phyloP scores from a whole-genome alignment of 257 asterid species.

The Solanum chilense region DNA sequence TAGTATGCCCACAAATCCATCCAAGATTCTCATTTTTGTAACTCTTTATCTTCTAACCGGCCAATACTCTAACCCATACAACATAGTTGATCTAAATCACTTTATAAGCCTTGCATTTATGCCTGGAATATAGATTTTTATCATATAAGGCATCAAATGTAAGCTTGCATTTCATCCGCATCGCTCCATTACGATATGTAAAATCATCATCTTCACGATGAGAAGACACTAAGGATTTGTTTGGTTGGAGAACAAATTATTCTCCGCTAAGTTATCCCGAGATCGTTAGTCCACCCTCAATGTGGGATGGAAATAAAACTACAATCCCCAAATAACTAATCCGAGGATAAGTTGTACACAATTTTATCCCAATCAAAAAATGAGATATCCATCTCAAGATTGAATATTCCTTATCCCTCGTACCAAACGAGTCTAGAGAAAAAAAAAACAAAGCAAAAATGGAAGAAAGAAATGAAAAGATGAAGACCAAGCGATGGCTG shows the following conservation, averaged over 20 bases:
- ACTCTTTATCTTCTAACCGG: background rate
- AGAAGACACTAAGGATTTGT: background rate
- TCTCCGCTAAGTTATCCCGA: background rate
- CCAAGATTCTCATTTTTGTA: background rate
- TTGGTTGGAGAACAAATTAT: background rate
- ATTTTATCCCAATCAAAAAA: background rate
- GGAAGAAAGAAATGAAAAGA: background rate
- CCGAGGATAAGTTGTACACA: background rate
- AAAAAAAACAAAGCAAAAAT: background rate
- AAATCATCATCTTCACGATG: background rate
- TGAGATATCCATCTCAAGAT: background rate
- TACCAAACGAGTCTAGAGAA: background rate
- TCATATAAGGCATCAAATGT: background rate
- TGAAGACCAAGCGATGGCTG: background rate
- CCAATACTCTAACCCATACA: background rate
- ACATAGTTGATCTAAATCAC: background rate
- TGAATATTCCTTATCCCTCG: no score
- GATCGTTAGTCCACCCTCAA: background rate
- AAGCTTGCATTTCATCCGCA: background rate
- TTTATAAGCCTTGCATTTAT: background rate
- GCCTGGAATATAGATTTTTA: background rate
- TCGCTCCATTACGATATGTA: background rate
- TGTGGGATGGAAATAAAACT: background rate
- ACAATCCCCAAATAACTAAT: background rate
- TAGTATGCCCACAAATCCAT: background rate